A percentile compares a stretch with the other conserved stretches of the same genome.
Conservation (phyloP, 2,329 filamentous ascomycete species). For the Ceratocystis diversiconidia region DNA sequence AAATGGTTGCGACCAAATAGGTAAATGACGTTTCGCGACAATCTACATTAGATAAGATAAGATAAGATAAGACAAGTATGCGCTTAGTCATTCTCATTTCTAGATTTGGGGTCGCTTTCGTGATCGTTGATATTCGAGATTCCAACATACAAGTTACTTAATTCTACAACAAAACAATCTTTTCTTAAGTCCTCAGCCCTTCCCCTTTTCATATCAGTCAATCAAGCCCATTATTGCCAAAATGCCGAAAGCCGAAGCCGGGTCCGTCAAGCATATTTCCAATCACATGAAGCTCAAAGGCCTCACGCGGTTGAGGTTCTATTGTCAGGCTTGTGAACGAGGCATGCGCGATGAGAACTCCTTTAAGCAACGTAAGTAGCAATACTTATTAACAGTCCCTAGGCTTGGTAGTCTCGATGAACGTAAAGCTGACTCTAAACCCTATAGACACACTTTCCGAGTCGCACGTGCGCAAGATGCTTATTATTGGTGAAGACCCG, state of each 20-base stretch:
- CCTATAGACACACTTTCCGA: constrained; percentile 79
- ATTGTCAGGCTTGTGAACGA: constrained; percentile 65
- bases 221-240: constrained; percentile 26
- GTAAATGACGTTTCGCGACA: constrained; percentile 8
- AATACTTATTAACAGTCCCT: neutral
- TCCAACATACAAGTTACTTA: neutral
- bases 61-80: neutral
- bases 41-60: constrained; percentile 5
- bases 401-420: neutral
- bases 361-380: constrained; percentile 19
- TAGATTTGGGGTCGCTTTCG: neutral
- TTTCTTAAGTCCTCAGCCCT: neutral
- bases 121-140: neutral
- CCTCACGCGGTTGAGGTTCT: constrained; percentile 73
- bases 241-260: constrained; percentile 88
- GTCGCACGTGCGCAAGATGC: constrained; percentile 78
- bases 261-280: constrained; percentile 75
- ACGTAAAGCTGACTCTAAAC: neutral
- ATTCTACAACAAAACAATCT: neutral
- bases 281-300: constrained; percentile 83
- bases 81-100: constrained; percentile 11
- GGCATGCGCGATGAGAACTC: constrained; percentile 20
- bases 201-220: neutral
- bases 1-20: neutral
- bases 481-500: constrained; percentile 74